Conservation (phyloP, 2,329 filamentous ascomycete genomes). For the Colletotrichum sp. region DNA sequence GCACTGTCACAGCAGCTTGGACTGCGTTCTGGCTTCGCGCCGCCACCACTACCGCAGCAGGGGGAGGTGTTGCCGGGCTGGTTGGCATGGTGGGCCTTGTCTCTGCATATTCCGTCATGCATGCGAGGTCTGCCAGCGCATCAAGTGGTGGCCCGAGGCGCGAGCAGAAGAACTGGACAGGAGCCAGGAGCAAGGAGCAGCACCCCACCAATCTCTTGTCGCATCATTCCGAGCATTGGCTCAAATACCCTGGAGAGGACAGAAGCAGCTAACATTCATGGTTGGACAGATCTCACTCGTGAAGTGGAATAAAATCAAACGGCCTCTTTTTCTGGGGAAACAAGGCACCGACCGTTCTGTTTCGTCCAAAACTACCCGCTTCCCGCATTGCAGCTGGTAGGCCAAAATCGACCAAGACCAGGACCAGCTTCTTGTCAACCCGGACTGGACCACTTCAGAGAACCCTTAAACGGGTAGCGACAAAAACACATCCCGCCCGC, state of each 20-base stretch:
- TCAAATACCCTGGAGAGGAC: constrained; percentile 36
- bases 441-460: background rate
- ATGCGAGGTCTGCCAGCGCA: constrained; percentile 53
- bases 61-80: constrained; percentile 39
- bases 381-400: constrained; percentile 32
- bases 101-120: constrained; percentile 65
- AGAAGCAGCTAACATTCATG: constrained; percentile 43
- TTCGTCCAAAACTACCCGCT: constrained; percentile 35
- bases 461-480: background rate
- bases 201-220: constrained; percentile 35
- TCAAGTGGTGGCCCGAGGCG: constrained; percentile 52
- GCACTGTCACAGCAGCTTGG: constrained; percentile 29
- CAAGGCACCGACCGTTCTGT: constrained; percentile 33
- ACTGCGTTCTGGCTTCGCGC: constrained; percentile 24
- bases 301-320: constrained; percentile 30
- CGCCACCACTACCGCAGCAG: constrained; percentile 27
- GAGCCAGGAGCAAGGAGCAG: background rate
- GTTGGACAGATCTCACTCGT: constrained; percentile 44
- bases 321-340: constrained; percentile 34
- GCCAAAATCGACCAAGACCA: constrained; percentile 11
- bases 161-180: constrained; percentile 32
- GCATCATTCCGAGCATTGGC: constrained; percentile 37
- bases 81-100: constrained; percentile 49
- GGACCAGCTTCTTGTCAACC: background rate
- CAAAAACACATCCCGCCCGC: background rate